A percentile compares a stretch with the other conserved stretches of the same genome.
Conservation (phyloP, 352 stramenopile species). For the Pythium volutum region DNA sequence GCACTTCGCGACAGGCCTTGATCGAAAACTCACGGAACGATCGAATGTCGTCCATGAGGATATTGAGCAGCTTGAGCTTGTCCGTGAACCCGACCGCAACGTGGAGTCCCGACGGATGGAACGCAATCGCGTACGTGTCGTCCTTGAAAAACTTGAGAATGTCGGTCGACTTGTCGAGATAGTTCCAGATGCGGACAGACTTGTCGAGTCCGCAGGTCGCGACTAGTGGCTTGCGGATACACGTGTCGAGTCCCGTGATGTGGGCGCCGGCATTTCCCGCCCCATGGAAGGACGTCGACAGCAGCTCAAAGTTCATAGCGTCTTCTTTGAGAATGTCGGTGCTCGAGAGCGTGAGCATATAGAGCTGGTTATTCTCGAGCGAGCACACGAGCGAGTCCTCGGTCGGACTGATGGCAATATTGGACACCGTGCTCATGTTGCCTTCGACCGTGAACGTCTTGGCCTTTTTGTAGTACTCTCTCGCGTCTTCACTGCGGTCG, state of each 20-base stretch:
- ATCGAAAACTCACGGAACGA: slow-evolving; percentile 90
- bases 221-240: slow-evolving; percentile 89
- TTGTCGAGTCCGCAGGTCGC: slow-evolving; percentile 90
- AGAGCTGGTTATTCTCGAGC: slow-evolving; percentile 89
- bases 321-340: slow-evolving; percentile 93
- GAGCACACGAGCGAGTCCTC: slow-evolving; percentile 90
- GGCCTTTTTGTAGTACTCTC: slow-evolving; percentile 90
- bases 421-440: slow-evolving; percentile 71
- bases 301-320: slow-evolving; percentile 91
- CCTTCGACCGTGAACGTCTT: slow-evolving; percentile 88
- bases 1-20: slow-evolving; percentile 90
- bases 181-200: slow-evolving; percentile 94
- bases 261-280: slow-evolving; percentile 59
- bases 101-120: slow-evolving; percentile 90
- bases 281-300: slow-evolving; percentile 87
- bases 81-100: slow-evolving; percentile 92
- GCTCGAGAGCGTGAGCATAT: slow-evolving; percentile 87
- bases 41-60: slow-evolving; percentile 93
- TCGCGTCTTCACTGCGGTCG: slow-evolving; percentile 80
- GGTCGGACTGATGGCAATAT: slow-evolving; percentile 85
- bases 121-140: slow-evolving; percentile 82
- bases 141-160: slow-evolving; percentile 92
- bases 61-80: slow-evolving; percentile 93
- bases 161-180: slow-evolving; percentile 89
- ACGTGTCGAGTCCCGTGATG: slow-evolving; percentile 93